Evolutionary conservation across 2,329 filamentous ascomycete genomes (phyloP).

Genomic region (Thielaviopsis euricoi): DNA sequence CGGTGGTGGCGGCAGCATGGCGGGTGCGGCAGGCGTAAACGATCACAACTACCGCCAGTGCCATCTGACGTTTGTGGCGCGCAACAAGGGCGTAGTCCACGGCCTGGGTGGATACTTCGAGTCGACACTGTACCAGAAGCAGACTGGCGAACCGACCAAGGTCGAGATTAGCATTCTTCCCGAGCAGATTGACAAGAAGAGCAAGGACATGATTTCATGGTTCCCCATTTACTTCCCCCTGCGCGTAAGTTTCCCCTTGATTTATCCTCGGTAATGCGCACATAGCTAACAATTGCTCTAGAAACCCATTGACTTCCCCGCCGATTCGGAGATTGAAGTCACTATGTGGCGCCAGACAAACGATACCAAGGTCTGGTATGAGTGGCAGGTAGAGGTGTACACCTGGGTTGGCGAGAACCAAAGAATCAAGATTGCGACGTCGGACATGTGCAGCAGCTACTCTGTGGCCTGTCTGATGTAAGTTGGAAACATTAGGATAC

Average conservation of each 20-base stretch:
- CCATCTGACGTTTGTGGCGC: slow-evolving; percentile 61
- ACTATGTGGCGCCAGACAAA: slow-evolving; percentile 96
- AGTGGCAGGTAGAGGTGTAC: slow-evolving; percentile 88
- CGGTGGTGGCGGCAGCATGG: slow-evolving; percentile 56
- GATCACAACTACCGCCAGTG: slow-evolving; percentile 80
- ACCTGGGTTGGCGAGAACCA: slow-evolving; percentile 42
- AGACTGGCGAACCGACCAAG: slow-evolving; percentile 26
- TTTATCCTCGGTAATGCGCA: background rate
- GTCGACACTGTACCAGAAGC: slow-evolving; percentile 63
- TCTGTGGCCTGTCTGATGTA: slow-evolving; percentile 59
- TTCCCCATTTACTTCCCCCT: slow-evolving; percentile 97
- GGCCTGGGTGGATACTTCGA: slow-evolving; percentile 93
- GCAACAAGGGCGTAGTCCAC: slow-evolving; percentile 68
- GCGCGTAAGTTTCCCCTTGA: slow-evolving; percentile 43
- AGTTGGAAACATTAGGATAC: background rate
- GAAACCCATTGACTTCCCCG: slow-evolving; percentile 74
- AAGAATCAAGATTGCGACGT: slow-evolving; percentile 48
- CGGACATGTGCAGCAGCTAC: slow-evolving; percentile 51
- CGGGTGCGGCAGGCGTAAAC: slow-evolving; percentile 64
- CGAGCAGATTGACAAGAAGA: slow-evolving; percentile 80
- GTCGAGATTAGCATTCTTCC: slow-evolving; percentile 88
- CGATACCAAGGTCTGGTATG: slow-evolving; percentile 93
- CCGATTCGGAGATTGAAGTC: slow-evolving; percentile 69
- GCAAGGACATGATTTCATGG: slow-evolving; percentile 97
- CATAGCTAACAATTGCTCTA: slow-evolving; percentile 21